These are phyloP conservation scores for Fomes fomentarius DNA, from an alignment of 1,284 basidiomycete genomes.

Conservation along the genomic window DNA sequence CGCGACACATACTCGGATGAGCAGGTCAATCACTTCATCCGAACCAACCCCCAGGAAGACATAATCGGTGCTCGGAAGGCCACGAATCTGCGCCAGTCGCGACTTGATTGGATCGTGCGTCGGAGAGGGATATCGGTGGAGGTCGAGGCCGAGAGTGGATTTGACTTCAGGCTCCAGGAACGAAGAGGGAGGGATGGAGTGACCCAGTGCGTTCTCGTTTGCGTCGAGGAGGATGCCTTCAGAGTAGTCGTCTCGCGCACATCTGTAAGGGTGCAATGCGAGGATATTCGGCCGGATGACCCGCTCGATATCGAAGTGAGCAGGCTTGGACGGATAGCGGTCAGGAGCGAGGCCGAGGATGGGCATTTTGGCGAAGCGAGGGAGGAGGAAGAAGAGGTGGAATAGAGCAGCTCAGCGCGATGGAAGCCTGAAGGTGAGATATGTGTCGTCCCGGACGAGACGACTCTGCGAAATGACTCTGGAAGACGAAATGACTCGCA, in stretches of 20 bases:
- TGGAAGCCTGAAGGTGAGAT: too few species aligned
- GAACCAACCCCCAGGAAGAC: conserved; percentile 97
- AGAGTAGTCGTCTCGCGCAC: conserved; percentile 95
- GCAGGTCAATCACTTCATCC: conserved; percentile 95
- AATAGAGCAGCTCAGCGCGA: too few species aligned
- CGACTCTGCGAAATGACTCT: conserved; percentile 14
- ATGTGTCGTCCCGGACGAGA: neutral
- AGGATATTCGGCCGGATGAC: conserved; percentile 95
- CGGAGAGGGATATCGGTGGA: conserved; percentile 90
- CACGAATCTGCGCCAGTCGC: conserved; percentile 74
- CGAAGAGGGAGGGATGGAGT: conserved; percentile 62
- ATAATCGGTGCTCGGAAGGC: conserved; percentile 67
- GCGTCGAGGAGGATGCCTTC: conserved; percentile 95
- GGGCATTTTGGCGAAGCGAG: conserved; percentile 38
- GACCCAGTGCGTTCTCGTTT: conserved; percentile 95
- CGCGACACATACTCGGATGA: conserved; percentile 88
- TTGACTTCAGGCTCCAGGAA: conserved; percentile 36
- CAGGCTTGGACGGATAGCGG: conserved; percentile 53
- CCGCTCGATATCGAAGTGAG: conserved; percentile 83
- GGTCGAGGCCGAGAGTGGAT: conserved; percentile 50
- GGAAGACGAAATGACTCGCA: conserved; percentile 1
- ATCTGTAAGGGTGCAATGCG: conserved; percentile 90
- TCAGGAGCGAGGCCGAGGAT: conserved; percentile 48
- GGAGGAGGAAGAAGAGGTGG: neutral
- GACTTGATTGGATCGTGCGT: conserved; percentile 81